Evolutionary conservation across 331 rosid species (phyloP).

Genomic region (Pyrus hybrid): DNA sequence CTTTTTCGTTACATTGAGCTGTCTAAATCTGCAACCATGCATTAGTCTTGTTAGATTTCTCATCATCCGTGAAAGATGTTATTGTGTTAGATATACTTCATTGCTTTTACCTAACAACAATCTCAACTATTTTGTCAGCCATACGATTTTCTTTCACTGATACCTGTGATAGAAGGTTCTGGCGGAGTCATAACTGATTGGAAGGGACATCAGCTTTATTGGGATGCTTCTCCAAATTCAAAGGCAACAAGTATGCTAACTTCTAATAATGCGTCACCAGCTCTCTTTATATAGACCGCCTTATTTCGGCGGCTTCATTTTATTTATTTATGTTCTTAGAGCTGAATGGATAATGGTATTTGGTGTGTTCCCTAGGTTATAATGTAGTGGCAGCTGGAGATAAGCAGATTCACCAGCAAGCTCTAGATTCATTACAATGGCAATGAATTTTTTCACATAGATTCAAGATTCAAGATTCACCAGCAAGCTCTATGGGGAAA

Average conservation of each 20-base stretch:
- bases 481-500: too few species aligned
- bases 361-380: constrained; percentile 43
- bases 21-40: not conserved
- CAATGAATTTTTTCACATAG: constrained; percentile 36
- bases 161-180: constrained; percentile 89
- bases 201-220: constrained; percentile 66
- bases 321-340: not conserved
- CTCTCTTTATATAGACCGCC: too few species aligned
- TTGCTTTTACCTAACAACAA: not conserved
- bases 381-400: constrained; percentile 89
- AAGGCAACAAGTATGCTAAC: constrained; percentile 42
- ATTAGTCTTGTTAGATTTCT: not conserved
- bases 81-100: not conserved
- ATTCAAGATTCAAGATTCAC: too few species aligned
- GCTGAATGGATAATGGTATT: not conserved
- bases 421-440: constrained; percentile 67
- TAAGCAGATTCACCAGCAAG: constrained; percentile 60
- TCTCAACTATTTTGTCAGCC: constrained; percentile 45
- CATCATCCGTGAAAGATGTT: not conserved
- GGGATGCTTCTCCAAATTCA: constrained; percentile 84
- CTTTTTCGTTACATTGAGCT: not conserved
- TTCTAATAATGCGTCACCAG: not conserved
- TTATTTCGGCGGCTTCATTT: too few species aligned
- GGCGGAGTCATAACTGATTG: constrained; percentile 95
- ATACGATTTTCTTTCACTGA: constrained; percentile 77